A percentile compares a stretch with the other conserved stretches of the same genome.
phyloP scores from a whole-genome alignment of 2,329 filamentous ascomycete species.

The Hypoxylon sp. region DNA sequence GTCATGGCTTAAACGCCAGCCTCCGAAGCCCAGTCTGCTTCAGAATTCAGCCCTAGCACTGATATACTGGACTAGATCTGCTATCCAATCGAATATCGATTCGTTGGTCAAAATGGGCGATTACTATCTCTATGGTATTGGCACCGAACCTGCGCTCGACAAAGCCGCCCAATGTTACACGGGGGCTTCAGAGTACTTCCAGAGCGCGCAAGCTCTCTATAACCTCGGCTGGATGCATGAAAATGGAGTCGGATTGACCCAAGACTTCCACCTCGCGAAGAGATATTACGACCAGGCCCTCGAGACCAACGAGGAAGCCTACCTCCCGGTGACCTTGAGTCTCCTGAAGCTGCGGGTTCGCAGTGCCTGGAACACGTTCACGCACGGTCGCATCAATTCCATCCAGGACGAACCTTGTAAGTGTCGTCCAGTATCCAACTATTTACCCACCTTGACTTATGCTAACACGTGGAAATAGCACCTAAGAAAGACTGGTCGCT shows the following conservation, averaged over 20 bases:
- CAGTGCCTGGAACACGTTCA: constrained; percentile 95
- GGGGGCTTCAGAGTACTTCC: constrained; percentile 89
- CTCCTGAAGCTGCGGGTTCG: constrained; percentile 86
- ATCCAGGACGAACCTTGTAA: constrained; percentile 91
- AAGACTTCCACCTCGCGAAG: constrained; percentile 98
- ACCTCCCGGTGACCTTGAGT: constrained; percentile 91
- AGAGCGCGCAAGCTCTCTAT: constrained; percentile 95
- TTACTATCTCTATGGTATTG: constrained; percentile 90
- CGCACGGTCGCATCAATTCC: constrained; percentile 89
- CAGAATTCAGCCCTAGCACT: constrained; percentile 76
- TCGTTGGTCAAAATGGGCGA: constrained; percentile 98
- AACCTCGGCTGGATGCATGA: constrained; percentile 99
- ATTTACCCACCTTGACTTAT: not conserved
- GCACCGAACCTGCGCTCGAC: constrained; percentile 78
- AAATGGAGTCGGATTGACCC: constrained; percentile 90
- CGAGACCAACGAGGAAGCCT: constrained; percentile 92
- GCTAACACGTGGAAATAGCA: constrained; percentile 64
- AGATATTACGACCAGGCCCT: constrained; percentile 94
- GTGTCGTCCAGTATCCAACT: constrained; percentile 56
- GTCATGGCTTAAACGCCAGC: constrained; percentile 64
- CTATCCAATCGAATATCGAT: constrained; percentile 93
- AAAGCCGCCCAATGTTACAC: constrained; percentile 96
- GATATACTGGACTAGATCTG: constrained; percentile 95
- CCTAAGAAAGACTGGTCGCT: constrained; percentile 81
- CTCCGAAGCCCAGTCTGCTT: constrained; percentile 59